These are phyloP conservation scores for Cladosporium sp. DNA, from an alignment of 2,329 filamentous ascomycete genomes.

Conservation along the genomic window DNA sequence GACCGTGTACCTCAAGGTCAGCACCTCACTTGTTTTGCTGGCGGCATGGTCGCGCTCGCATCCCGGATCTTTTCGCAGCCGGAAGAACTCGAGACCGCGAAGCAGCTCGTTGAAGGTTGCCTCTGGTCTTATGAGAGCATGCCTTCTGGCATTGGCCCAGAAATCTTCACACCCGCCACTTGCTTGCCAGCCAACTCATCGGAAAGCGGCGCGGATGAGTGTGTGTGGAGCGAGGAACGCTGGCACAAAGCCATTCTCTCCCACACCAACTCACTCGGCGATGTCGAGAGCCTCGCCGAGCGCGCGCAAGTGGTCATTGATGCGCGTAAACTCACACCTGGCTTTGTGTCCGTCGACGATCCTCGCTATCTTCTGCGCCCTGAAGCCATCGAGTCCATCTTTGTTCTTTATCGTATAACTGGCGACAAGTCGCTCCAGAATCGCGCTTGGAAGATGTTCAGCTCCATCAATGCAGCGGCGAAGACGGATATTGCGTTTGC, in stretches of 20 bases:
- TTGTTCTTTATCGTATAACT: slow-evolving; percentile 74
- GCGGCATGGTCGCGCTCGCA: slow-evolving; percentile 69
- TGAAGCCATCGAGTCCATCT: slow-evolving; percentile 80
- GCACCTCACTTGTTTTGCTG: slow-evolving; percentile 70
- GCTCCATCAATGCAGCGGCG: slow-evolving; percentile 62
- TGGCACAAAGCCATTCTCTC: slow-evolving; percentile 46
- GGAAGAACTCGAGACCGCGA: slow-evolving; percentile 58
- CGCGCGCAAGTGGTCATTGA: slow-evolving; percentile 39
- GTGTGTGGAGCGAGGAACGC: slow-evolving; percentile 50
- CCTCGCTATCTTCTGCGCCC: slow-evolving; percentile 68
- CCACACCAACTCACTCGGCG: slow-evolving; percentile 26
- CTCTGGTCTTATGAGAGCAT: slow-evolving; percentile 63
- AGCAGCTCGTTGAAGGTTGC: slow-evolving; percentile 63
- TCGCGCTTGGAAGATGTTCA: slow-evolving; percentile 75
- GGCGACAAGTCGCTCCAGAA: slow-evolving; percentile 66
- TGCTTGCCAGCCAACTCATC: slow-evolving; percentile 40
- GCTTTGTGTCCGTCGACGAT: slow-evolving; percentile 59
- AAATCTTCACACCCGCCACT: slow-evolving; percentile 55
- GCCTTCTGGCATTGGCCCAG: slow-evolving; percentile 63
- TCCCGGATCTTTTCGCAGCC: slow-evolving; percentile 61
- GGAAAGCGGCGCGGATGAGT: slow-evolving; percentile 30
- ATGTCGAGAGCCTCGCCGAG: slow-evolving; percentile 30
- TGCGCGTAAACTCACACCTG: slow-evolving; percentile 52
- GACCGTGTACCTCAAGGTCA: slow-evolving; percentile 48
- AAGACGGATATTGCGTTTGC: slow-evolving; percentile 64